These are phyloP conservation scores for Xylariaceae sp. DNA, from an alignment of 2,329 filamentous ascomycete species.

Conservation along the genomic window DNA sequence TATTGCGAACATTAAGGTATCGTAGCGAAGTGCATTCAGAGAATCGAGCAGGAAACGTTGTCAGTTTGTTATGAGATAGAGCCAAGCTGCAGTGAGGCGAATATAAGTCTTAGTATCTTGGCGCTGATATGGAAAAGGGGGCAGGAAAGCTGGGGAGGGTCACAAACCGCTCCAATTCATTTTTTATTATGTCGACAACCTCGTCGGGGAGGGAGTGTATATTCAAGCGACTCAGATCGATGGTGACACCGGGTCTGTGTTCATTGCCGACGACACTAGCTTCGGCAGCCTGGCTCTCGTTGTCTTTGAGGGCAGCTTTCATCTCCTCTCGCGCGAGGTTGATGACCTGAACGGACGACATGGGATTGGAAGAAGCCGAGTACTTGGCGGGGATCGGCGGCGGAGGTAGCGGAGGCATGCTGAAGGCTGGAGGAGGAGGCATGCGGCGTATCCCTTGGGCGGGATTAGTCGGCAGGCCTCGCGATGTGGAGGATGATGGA, in stretches of 20 bases:
- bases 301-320: slow-evolving; percentile 62
- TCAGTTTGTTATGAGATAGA: slow-evolving; percentile 74
- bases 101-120: slow-evolving; percentile 9
- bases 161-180: slow-evolving; percentile 66
- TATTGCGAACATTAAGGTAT: slow-evolving; percentile 77
- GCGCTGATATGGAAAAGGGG: not conserved
- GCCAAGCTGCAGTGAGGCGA: slow-evolving; percentile 56
- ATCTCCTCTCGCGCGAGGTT: slow-evolving; percentile 63
- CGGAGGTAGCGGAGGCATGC: slow-evolving; percentile 40
- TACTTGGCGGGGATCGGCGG: slow-evolving; percentile 49
- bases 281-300: slow-evolving; percentile 59
- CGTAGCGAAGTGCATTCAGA: slow-evolving; percentile 72
- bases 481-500: slow-evolving; percentile 26
- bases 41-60: slow-evolving; percentile 66
- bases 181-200: slow-evolving; percentile 70
- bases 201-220: slow-evolving; percentile 69
- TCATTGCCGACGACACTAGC: slow-evolving; percentile 56
- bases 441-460: slow-evolving; percentile 28
- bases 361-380: slow-evolving; percentile 34
- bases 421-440: slow-evolving; percentile 25
- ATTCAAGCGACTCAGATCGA: slow-evolving; percentile 72
- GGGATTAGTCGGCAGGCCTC: slow-evolving; percentile 26
- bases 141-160: not conserved
- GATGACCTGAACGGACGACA: slow-evolving; percentile 62
- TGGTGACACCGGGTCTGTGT: slow-evolving; percentile 68